These are phyloP conservation scores for Chrysanthemum seticuspe DNA, from an alignment of 129 eudicot species.

Conservation along the genomic window DNA sequence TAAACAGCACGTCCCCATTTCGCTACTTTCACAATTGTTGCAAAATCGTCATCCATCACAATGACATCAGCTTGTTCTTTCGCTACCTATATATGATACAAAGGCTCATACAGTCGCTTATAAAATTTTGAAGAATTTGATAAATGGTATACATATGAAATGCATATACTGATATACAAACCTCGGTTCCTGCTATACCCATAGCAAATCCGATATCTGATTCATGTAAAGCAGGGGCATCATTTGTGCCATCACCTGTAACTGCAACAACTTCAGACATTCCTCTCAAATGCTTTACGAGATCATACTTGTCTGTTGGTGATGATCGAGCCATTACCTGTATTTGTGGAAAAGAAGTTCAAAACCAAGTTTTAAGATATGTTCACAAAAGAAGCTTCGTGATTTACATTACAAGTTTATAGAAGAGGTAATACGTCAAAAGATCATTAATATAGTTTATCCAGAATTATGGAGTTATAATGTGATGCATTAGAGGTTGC, in stretches of 20 bases:
- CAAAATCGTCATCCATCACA: conserved; percentile 82
- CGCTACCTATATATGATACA: conserved; percentile 51
- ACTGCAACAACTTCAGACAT: conserved; percentile 80
- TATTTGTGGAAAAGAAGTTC: neutral
- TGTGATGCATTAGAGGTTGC: neutral
- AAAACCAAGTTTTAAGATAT: neutral
- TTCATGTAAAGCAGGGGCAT: conserved; percentile 90
- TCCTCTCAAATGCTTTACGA: conserved; percentile 59
- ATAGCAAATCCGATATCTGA: conserved; percentile 92
- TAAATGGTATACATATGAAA: conserved; percentile 1
- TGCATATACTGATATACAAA: conserved; percentile 23
- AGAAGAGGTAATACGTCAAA: no score
- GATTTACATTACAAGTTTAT: no score
- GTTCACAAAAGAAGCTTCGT: no score
- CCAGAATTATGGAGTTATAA: neutral
- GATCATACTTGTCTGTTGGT: conserved; percentile 75
- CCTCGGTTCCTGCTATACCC: conserved; percentile 97
- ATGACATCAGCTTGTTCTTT: conserved; percentile 92
- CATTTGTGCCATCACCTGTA: conserved; percentile 95
- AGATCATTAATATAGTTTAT: neutral
- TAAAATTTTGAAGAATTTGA: neutral
- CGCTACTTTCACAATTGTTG: conserved; percentile 84
- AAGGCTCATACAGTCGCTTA: neutral
- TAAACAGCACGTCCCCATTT: conserved; percentile 95
- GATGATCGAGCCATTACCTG: conserved; percentile 96